Percentiles rank a stretch among this genome's conserved stretches.
phyloP scores from a whole-genome alignment of 768 basidiomycete species.

The Gyrodon lividus region DNA sequence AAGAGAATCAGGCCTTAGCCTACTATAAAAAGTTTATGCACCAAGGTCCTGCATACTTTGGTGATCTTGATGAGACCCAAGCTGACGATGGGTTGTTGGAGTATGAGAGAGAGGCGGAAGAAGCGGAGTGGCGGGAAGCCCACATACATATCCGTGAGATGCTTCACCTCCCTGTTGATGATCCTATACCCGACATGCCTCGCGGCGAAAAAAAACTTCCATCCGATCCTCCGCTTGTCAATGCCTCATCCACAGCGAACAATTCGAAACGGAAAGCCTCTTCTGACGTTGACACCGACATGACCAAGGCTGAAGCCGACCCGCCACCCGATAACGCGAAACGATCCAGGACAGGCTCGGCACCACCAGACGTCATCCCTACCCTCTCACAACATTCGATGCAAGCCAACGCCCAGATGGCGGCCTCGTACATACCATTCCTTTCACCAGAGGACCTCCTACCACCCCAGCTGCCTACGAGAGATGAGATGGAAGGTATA shows the following conservation, averaged over 20 bases:
- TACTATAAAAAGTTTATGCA: constrained; percentile 88
- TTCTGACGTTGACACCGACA: constrained; percentile 42
- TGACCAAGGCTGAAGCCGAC: constrained; percentile 33
- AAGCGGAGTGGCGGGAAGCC: constrained; percentile 71
- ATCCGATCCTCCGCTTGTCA: constrained; percentile 21
- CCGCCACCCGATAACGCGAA: constrained; percentile 27
- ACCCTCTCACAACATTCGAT: constrained; percentile 14
- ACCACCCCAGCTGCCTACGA: constrained; percentile 72
- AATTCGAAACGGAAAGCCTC: constrained; percentile 57
- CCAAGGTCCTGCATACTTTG: constrained; percentile 87
- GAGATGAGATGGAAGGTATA: constrained; percentile 76
- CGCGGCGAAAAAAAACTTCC: constrained; percentile 22
- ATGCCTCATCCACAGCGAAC: constrained; percentile 18
- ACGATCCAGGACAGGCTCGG: constrained; percentile 26
- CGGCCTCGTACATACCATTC: constrained; percentile 71
- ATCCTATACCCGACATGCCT: constrained; percentile 52
- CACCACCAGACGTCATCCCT: constrained; percentile 3
- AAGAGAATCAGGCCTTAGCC: constrained; percentile 73
- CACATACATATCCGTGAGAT: constrained; percentile 51
- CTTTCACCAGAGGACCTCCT: constrained; percentile 70
- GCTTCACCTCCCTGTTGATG: constrained; percentile 51
- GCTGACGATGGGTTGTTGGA: constrained; percentile 59
- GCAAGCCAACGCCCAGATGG: constrained; percentile 47
- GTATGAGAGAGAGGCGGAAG: constrained; percentile 70
- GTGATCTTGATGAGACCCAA: constrained; percentile 78